Base-by-base conservation (phyloP, 768 basidiomycete species). In the Russula sp. region DNA sequence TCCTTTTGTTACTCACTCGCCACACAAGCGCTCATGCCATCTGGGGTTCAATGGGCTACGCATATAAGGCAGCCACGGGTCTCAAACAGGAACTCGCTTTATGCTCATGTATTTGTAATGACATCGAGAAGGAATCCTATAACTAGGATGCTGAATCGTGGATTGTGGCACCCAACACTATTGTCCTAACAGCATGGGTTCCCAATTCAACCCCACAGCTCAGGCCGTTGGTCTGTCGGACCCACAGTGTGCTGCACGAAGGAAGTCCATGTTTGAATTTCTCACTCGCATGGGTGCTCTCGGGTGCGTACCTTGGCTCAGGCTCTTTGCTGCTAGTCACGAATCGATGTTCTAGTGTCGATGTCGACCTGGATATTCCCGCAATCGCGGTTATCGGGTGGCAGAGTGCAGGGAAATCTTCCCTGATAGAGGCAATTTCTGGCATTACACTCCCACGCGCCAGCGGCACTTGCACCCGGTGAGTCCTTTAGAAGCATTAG, bases 371-470 rank as follows among this genome's bases (percentile, higher is more conserved):
- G 10, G 86, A 88, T 66, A 73, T 90, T 0, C 88, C 88, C 0
- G 80, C 83, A 63, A 88, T 90, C 32, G 85, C 83, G 0, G 88
- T 88, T 41, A 80, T 88, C 10, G 88, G 88, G 0, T 80, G 76
- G 1, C 88, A 90, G 65, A 86, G 83, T 45, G 86, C 85, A 0
- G 88, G 88, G 0, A 90, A 90, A 66, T 88, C 86, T 0, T 90
- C 88, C 0, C 76, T 90, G 1, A 89, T 90, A 13, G 88, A 90
- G 68, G 80, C 85, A 0, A 88, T 90, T 43, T 87, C 86, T 0
- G 86, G 87, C 0, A 81, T 90, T 11, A 86, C 79, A 0, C 74
- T 90, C 0, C 88, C 88, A 14, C 79, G 87, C 4, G 85, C 85
- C 0, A 76, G 82, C 25, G 88, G 88, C 0, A 90, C 88, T 0